Evolutionary conservation across 2,329 filamentous ascomycete genomes (phyloP).

Genomic region (Fusarium agapanthi): DNA sequence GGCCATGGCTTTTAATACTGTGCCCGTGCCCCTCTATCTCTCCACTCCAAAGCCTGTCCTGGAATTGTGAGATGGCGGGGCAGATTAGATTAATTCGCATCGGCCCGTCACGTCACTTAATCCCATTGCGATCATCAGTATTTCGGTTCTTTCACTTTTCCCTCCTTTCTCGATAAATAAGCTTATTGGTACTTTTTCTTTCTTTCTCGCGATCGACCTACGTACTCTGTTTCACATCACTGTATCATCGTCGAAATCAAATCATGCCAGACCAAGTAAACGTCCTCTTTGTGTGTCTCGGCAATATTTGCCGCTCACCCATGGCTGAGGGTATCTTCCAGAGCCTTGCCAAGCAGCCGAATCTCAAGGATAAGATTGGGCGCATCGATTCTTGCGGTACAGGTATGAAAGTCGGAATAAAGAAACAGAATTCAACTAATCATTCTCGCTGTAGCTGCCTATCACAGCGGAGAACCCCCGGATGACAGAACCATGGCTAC

Average conservation of each 20-base stretch:
- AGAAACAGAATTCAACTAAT: conserved; percentile 5
- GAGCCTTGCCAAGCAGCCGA: conserved; percentile 69
- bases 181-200: neutral
- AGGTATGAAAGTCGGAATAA: conserved; percentile 48
- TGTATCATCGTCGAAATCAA: conserved; percentile 35
- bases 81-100: conserved; percentile 37
- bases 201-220: neutral
- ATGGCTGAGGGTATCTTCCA: conserved; percentile 97
- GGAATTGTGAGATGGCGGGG: conserved; percentile 39
- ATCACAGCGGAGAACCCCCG: conserved; percentile 80
- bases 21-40: conserved; percentile 34
- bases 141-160: conserved; percentile 26
- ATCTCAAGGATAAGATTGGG: conserved; percentile 67
- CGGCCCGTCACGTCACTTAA: conserved; percentile 39
- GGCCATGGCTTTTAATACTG: conserved; percentile 2
- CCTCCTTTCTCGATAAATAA: conserved; percentile 3
- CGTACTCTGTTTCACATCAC: neutral
- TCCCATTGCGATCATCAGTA: conserved; percentile 31
- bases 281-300: conserved; percentile 94
- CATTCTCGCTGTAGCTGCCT: conserved; percentile 66
- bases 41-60: conserved; percentile 31
- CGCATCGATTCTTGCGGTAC: conserved; percentile 91
- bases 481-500: conserved; percentile 87
- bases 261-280: conserved; percentile 62
- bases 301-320: conserved; percentile 93